Conservation (phyloP, 139 green algal genomes). For the Micractinium sp. region DNA sequence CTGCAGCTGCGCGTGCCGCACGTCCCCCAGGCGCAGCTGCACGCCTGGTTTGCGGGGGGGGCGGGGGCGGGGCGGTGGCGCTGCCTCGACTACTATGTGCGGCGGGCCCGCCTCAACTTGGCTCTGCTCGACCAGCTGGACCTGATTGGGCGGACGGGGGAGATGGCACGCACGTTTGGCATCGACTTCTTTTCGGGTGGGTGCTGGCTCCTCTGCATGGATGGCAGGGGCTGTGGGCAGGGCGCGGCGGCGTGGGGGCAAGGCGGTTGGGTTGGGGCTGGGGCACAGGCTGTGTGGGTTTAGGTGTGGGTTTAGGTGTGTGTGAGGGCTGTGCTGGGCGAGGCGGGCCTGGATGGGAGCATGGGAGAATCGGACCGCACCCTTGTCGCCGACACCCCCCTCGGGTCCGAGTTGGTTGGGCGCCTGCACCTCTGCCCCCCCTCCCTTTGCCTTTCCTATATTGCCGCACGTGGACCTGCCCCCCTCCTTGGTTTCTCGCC, state of each 20-base stretch:
- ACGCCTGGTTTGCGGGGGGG: slow-evolving; percentile 80
- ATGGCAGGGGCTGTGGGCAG: slow-evolving; percentile 37
- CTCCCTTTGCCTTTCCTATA: no score
- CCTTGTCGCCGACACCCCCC: no score
- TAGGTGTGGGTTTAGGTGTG: no score
- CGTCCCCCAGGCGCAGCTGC: slow-evolving; percentile 68
- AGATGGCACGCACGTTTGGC: slow-evolving; percentile 93
- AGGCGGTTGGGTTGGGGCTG: no score
- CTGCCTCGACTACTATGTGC: slow-evolving; percentile 52
- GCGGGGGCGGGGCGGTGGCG: slow-evolving; percentile 60
- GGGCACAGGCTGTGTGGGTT: no score
- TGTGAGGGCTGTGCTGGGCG: no score
- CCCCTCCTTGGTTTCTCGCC: neutral
- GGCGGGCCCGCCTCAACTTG: slow-evolving; percentile 71
- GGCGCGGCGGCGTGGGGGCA: neutral
- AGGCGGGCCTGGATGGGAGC: no score
- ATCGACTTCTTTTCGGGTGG: slow-evolving; percentile 93
- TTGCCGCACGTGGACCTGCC: neutral
- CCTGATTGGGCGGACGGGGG: slow-evolving; percentile 84
- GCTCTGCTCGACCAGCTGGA: slow-evolving; percentile 91
- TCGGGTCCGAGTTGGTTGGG: no score
- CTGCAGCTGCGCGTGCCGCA: slow-evolving; percentile 81
- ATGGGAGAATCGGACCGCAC: no score
- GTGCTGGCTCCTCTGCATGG: no score
- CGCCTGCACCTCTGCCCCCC: no score